These are phyloP conservation scores for Claviceps sp. DNA, from an alignment of 2,329 filamentous ascomycete species.

Conservation along the genomic window DNA sequence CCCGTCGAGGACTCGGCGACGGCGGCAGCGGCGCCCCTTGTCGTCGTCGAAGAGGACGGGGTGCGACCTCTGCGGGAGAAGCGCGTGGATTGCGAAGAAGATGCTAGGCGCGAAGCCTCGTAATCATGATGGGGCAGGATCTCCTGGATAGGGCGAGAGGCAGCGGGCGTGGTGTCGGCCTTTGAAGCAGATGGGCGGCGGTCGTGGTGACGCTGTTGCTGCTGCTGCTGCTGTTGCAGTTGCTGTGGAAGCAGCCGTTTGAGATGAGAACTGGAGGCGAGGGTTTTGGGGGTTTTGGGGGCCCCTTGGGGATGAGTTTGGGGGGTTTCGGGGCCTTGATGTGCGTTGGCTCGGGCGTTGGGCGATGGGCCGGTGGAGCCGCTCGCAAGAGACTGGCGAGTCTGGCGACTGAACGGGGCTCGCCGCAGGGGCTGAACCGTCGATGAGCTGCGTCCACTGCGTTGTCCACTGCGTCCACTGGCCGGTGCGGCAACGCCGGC, in stretches of 20 bases:
- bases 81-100: constrained; percentile 42
- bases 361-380: not conserved
- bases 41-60: constrained; percentile 23
- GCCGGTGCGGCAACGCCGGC: not conserved
- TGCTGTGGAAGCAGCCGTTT: constrained; percentile 9
- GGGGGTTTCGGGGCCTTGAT: constrained; percentile 6
- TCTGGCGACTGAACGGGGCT: not conserved
- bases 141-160: constrained; percentile 27
- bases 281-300: not conserved
- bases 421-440: not conserved
- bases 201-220: constrained; percentile 22
- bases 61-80: constrained; percentile 49
- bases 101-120: constrained; percentile 56
- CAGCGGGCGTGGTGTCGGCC: not conserved
- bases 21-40: constrained; percentile 38
- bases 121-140: constrained; percentile 50
- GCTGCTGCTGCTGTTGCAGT: constrained; percentile 9
- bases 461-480: not conserved
- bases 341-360: constrained; percentile 7
- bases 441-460: not conserved
- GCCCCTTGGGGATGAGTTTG: constrained; percentile 1
- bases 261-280: constrained; percentile 2
- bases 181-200: constrained; percentile 28
- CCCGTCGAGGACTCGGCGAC: constrained; percentile 21
- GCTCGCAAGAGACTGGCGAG: not conserved